Conservation (phyloP, 2,329 filamentous ascomycete species). For the Botrytis elliptica region DNA sequence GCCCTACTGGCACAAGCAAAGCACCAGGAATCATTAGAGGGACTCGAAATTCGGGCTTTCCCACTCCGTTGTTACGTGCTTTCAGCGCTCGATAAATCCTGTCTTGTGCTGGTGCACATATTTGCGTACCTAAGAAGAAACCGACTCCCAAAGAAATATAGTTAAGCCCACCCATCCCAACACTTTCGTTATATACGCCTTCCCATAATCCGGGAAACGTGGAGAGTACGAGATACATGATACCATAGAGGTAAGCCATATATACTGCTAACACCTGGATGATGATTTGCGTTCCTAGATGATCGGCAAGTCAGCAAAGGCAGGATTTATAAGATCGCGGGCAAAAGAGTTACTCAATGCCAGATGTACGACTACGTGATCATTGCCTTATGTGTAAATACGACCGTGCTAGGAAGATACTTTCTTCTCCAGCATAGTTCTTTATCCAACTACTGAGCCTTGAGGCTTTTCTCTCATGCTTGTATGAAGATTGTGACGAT, state of each 20-base stretch:
- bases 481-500: background rate
- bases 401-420: background rate
- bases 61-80: conserved; percentile 35
- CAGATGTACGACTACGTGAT: background rate
- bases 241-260: conserved; percentile 52
- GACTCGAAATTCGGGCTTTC: conserved; percentile 60
- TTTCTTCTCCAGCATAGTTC: background rate
- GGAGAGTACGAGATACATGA: conserved; percentile 56
- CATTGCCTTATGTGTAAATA: background rate
- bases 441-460: background rate
- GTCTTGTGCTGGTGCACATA: conserved; percentile 40
- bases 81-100: conserved; percentile 34
- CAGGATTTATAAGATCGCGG: background rate
- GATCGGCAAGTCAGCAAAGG: background rate
- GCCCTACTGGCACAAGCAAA: conserved; percentile 54
- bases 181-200: conserved; percentile 52
- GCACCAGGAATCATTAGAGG: conserved; percentile 57
- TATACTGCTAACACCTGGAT: conserved; percentile 53
- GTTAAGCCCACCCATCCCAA: conserved; percentile 58
- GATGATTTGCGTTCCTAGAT: conserved; percentile 48
- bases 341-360: background rate
- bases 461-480: background rate
- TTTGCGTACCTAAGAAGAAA: conserved; percentile 41
- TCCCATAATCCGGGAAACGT: conserved; percentile 61
- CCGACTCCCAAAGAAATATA: conserved; percentile 50